Conservation (phyloP, 2,329 filamentous ascomycete species). For the Aspergillus sp. region DNA sequence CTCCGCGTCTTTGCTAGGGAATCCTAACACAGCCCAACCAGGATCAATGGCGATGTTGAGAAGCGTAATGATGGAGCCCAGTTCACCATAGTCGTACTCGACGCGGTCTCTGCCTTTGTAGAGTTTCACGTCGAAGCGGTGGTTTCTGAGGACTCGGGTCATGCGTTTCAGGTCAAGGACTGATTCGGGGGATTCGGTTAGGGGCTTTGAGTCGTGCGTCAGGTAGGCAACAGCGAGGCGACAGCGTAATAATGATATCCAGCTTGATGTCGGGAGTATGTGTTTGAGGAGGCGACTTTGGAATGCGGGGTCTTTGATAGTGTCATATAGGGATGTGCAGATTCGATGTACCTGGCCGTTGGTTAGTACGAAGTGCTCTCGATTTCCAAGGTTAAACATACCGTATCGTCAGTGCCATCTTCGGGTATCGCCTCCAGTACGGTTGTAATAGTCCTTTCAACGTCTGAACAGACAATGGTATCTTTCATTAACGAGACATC, state of each 20-base stretch:
- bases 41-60: conserved; percentile 71
- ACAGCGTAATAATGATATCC: conserved; percentile 34
- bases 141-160: conserved; percentile 20
- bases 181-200: conserved; percentile 19
- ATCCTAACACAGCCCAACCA: conserved; percentile 37
- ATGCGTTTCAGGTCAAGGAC: conserved; percentile 27
- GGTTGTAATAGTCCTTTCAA: conserved; percentile 28
- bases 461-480: conserved; percentile 21
- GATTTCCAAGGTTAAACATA: conserved; percentile 4
- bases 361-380: conserved; percentile 2
- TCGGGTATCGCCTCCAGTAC: conserved; percentile 22
- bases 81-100: conserved; percentile 56
- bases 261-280: conserved; percentile 30
- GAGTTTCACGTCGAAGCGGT: conserved; percentile 26
- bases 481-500: conserved; percentile 28
- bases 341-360: conserved; percentile 22
- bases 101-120: conserved; percentile 15
- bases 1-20: conserved; percentile 30
- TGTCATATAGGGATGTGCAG: conserved; percentile 21
- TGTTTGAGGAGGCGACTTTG: conserved; percentile 36
- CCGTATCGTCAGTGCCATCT: conserved; percentile 14
- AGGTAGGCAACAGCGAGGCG: conserved; percentile 35
- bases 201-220: conserved; percentile 18
- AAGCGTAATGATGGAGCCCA: conserved; percentile 59
- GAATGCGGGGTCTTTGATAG: conserved; percentile 31